A percentile compares a stretch with the other conserved stretches of the same genome.
Evolutionary conservation across 2,329 filamentous ascomycete species (phyloP).

Genomic region (Beauveria bassiana): DNA sequence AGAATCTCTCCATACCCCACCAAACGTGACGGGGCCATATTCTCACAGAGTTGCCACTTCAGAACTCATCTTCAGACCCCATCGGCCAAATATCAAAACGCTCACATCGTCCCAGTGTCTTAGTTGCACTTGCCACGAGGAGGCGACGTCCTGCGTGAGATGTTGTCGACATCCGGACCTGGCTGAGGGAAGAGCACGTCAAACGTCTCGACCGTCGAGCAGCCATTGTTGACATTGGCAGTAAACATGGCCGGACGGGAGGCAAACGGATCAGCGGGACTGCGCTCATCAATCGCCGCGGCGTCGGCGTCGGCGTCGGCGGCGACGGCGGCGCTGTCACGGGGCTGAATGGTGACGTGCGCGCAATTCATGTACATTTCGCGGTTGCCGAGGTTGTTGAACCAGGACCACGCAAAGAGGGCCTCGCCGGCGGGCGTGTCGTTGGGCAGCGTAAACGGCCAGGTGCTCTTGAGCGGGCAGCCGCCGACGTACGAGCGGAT

Average conservation of each 20-base stretch:
- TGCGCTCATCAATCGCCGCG: not conserved
- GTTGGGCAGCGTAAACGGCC: constrained; percentile 56
- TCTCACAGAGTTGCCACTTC: too few relatives aligned
- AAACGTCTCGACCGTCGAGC: constrained; percentile 42
- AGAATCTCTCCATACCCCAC: too few relatives aligned
- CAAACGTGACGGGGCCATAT: not conserved
- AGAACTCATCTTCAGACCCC: too few relatives aligned
- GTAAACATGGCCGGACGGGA: constrained; percentile 51
- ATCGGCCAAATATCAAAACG: not conserved
- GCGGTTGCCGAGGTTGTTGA: constrained; percentile 64
- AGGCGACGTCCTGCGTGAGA: constrained; percentile 6
- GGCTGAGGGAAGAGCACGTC: constrained; percentile 55
- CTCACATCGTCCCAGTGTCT: not conserved
- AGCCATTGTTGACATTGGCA: constrained; percentile 52
- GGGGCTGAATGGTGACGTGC: constrained; percentile 36
- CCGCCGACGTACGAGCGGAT: constrained; percentile 41
- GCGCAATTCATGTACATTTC: constrained; percentile 76
- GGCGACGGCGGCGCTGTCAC: not conserved
- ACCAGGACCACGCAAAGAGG: constrained; percentile 64
- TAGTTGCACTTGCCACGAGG: constrained; percentile 8
- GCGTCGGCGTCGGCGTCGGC: too few relatives aligned
- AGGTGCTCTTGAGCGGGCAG: constrained; percentile 39
- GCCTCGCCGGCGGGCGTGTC: constrained; percentile 41
- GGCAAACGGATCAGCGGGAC: constrained; percentile 7
- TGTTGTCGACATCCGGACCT: constrained; percentile 36